Evolutionary conservation across 805 yeast species (phyloP), one percentile per base, ranked within the genome.

Genomic region (Lachancea sp.): DNA sequence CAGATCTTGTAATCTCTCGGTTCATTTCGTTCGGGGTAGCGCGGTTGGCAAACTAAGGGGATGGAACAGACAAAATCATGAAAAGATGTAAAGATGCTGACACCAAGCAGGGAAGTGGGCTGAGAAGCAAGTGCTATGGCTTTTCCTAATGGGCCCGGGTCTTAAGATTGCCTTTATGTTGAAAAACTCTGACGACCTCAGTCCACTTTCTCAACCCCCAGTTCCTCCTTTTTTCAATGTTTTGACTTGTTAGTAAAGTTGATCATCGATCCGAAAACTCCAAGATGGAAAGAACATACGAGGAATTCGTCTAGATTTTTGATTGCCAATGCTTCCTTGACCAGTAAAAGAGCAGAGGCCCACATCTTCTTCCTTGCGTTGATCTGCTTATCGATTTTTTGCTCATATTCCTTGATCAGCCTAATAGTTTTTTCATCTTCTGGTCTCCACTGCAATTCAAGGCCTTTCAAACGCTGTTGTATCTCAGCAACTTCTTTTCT

Each of bases 261-360:
- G 31, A 5, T 25, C 3, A 18, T 17, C 4, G 13, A 13, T 19
- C 3, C 15, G 18, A 8, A 11, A 15, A 11, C 19, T 32, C 19
- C 15, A 22, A 22, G 8, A 22, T 11, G 10, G 17, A 34, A 51
- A n/a, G 17, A 34, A 51, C 58, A 41, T 55, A 55, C 58, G 36
- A 63, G 45, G 27, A 59, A 52, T 17, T 54, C 62, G 19, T 51
- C 49, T 38, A 59, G 41, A 46, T 58, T 51, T 35, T 54, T 48
- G 9, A 57, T 52, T 19, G 55, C 49, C 13, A 57, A 49, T 8
- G 56, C 52, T 34, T 62, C 65, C 41, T 60, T 60, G 5, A 60
- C 38, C 26, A 60, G 46, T 6, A 50, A 44, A 7, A 49, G 17
- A 26, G 62, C 41, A 19, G 46, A 45, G 35, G 53, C 53, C 33